These are phyloP conservation scores for Vigna hirtella DNA, from an alignment of 306 rosid species.

Conservation along the genomic window DNA sequence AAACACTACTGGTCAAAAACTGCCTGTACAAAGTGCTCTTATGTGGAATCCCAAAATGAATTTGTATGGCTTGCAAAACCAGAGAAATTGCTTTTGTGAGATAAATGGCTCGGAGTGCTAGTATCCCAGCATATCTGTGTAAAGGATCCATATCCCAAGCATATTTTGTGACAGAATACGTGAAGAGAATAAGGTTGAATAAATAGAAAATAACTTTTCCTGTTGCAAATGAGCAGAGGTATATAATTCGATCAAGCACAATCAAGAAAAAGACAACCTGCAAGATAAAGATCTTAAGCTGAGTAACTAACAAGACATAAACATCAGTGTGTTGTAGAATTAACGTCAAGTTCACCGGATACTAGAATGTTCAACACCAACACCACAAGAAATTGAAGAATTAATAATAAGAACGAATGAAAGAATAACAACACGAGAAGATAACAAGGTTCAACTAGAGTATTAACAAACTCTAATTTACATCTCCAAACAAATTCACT, in stretches of 20 bases:
- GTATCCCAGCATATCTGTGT: slow-evolving; percentile 64
- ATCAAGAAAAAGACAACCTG: slow-evolving; percentile 94
- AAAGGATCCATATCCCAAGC: slow-evolving; percentile 90
- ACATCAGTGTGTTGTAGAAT: no score
- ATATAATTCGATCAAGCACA: slow-evolving; percentile 89
- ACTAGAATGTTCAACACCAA: no score
- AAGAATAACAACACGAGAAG: no score
- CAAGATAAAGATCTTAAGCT: slow-evolving; percentile 42
- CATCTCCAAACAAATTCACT: no score
- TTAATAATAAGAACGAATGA: no score
- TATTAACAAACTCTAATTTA: no score
- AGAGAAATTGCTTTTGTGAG: slow-evolving; percentile 84
- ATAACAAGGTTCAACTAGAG: no score
- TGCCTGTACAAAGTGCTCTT: slow-evolving; percentile 86
- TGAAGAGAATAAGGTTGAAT: slow-evolving; percentile 86
- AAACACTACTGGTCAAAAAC: slow-evolving; percentile 88
- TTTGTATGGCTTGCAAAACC: slow-evolving; percentile 88
- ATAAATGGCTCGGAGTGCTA: slow-evolving; percentile 89
- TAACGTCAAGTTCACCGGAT: no score
- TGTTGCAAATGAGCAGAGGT: slow-evolving; percentile 88
- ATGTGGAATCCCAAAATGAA: slow-evolving; percentile 83
- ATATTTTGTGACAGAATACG: slow-evolving; percentile 79
- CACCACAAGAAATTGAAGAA: no score
- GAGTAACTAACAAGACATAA: slow-evolving; percentile 32
- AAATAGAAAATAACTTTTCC: slow-evolving; percentile 85